phyloP scores from a whole-genome alignment of 306 rosid genomes.

The Medicago lupulina region DNA sequence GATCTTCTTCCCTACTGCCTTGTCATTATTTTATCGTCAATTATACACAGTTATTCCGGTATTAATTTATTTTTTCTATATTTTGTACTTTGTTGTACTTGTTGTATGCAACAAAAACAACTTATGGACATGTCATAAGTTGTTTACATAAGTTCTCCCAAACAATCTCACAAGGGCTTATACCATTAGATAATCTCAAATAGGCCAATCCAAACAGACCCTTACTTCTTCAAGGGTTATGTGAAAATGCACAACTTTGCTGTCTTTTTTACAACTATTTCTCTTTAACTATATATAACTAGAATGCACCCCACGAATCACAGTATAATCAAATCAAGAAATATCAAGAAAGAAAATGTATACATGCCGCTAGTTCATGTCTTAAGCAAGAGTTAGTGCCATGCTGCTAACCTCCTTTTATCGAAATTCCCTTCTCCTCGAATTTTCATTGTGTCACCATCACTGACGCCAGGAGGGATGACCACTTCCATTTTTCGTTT shows the following conservation, averaged over 20 bases:
- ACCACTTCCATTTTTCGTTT: constrained; percentile 58
- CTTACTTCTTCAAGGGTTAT: neutral
- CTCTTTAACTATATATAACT: neutral
- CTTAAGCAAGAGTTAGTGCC: neutral
- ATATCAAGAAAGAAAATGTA: constrained; percentile 9
- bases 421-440: constrained; percentile 81
- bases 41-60: too few species aligned
- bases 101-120: too few species aligned
- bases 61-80: too few species aligned
- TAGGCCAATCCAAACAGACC: neutral
- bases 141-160: neutral
- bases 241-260: neutral
- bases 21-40: too few species aligned
- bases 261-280: neutral
- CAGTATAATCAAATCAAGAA: neutral
- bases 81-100: too few species aligned
- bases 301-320: neutral
- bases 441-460: constrained; percentile 84
- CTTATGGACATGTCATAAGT: neutral
- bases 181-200: neutral
- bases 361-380: constrained; percentile 7
- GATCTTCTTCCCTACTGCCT: too few species aligned
- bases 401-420: constrained; percentile 61
- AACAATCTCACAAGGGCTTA: neutral
- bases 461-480: constrained; percentile 80